Evolutionary conservation across 805 yeast species (phyloP).

Genomic region (Lipomyces starkeyi): DNA sequence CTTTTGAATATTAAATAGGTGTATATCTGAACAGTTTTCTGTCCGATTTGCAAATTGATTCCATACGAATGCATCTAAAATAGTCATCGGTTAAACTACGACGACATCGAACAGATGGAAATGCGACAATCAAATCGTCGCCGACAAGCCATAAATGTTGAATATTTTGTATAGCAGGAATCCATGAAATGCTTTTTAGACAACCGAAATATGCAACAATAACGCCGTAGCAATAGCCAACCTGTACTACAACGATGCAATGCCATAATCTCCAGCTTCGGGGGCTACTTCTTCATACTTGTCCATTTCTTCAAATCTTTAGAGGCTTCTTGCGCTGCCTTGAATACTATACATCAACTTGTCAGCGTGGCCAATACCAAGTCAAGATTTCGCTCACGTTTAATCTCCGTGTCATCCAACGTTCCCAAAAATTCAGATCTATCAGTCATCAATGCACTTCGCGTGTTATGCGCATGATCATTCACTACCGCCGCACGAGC

Average conservation of each 20-base stretch:
- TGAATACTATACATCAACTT: slow-evolving; percentile 20
- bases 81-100: too few species aligned
- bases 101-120: neutral
- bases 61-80: too few species aligned
- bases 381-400: slow-evolving; percentile 36
- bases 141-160: neutral
- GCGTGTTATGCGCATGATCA: slow-evolving; percentile 66
- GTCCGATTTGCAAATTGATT: too few species aligned
- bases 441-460: slow-evolving; percentile 50
- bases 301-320: slow-evolving; percentile 34
- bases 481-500: slow-evolving; percentile 73
- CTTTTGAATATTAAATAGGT: too few species aligned
- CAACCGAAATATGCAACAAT: slow-evolving; percentile 10
- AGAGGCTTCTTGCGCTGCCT: slow-evolving; percentile 33
- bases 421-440: slow-evolving; percentile 63
- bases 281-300: slow-evolving; percentile 22
- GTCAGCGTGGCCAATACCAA: neutral
- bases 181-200: neutral
- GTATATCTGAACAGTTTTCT: too few species aligned
- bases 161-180: neutral
- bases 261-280: neutral
- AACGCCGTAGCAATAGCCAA: neutral
- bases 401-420: slow-evolving; percentile 78
- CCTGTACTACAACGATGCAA: neutral
- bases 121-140: neutral